Conservation (phyloP, 176 grass and related monocot genomes). For the Leersia perrieri region DNA sequence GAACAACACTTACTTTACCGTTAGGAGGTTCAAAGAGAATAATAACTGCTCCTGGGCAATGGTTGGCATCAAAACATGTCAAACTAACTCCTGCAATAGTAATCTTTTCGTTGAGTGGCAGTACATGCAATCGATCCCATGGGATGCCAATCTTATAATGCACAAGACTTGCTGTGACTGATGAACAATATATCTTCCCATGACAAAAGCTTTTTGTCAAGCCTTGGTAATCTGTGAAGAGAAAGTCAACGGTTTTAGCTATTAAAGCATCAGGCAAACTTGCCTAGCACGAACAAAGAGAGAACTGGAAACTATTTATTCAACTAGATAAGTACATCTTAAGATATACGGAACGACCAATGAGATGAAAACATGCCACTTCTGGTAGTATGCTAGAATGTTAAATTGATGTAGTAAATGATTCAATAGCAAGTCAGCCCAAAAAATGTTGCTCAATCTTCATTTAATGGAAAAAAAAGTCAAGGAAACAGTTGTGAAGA, state of each 20-base stretch:
- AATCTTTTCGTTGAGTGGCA: conserved; percentile 81
- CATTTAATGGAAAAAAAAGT: background rate
- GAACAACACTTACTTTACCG: conserved; percentile 67
- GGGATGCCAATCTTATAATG: conserved; percentile 87
- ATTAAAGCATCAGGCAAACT: background rate
- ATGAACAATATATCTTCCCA: conserved; percentile 92
- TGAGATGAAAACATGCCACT: background rate
- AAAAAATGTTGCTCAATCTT: background rate
- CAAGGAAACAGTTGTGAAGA: background rate
- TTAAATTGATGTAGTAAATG: background rate
- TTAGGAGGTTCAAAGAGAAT: conserved; percentile 95
- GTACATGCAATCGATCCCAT: conserved; percentile 75
- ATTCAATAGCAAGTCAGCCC: conserved; percentile 3
- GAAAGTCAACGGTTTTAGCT: background rate
- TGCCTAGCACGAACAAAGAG: conserved; percentile 4
- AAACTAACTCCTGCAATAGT: conserved; percentile 63
- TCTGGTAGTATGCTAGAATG: background rate
- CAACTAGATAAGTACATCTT: background rate
- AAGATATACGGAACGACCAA: background rate
- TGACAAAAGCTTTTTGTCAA: conserved; percentile 90
- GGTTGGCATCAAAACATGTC: conserved; percentile 93
- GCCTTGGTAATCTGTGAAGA: conserved; percentile 81
- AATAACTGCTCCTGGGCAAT: conserved; percentile 90
- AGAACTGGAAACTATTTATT: background rate
- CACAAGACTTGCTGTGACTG: conserved; percentile 84